Base-by-base conservation (phyloP, 495 filamentous ascomycete species). In the Annulohypoxylon stygium region DNA sequence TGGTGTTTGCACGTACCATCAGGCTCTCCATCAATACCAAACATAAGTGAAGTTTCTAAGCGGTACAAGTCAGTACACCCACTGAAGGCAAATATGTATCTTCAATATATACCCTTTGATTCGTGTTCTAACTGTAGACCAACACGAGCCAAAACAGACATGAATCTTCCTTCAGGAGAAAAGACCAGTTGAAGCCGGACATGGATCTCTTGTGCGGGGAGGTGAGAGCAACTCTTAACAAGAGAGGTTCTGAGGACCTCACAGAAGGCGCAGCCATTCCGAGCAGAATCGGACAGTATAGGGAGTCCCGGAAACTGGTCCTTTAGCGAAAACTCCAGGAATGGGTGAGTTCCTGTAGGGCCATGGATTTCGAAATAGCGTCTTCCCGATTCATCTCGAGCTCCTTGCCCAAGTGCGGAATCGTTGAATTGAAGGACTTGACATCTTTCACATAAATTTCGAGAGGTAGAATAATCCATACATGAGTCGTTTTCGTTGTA, bases 171-270 rank as follows among this genome's bases (percentile, higher is more conserved):
- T 34, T 53, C 61, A n/a, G 61, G 16, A 3, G 30, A 51, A 33
- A 64, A 51, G 23, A 64, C 25, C 4, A 64, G 61, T 18, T 64
- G 61, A n/a, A 64, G 47, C 16, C 61, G 61, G 53, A 51, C 16
- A 7, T 33, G 61, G 33, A 64, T 25, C 11, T 51, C 61, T 16
- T 25, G 58, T 11, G 10, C 4, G 30, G 37, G 12, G 25, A 10
- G 25, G 8, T 61, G 10, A 12, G 37, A 45, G 14, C 11, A 43
- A 47, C 12, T 5, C 16, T 64, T 53, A 3, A 50, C 33, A 12
- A 64, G 25, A n/a, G 26, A 64, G 2, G 11, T 0, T 53, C 18
- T 45, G 8, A 61, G 58, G 11, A 61, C 47, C 16, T 9, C 25
- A 30, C 58, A 61, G 23, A 61, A 61, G 7, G 5, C 37, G 5